Base-by-base conservation (phyloP, 2,329 filamentous ascomycete genomes). In the Fusarium goolgardi region DNA sequence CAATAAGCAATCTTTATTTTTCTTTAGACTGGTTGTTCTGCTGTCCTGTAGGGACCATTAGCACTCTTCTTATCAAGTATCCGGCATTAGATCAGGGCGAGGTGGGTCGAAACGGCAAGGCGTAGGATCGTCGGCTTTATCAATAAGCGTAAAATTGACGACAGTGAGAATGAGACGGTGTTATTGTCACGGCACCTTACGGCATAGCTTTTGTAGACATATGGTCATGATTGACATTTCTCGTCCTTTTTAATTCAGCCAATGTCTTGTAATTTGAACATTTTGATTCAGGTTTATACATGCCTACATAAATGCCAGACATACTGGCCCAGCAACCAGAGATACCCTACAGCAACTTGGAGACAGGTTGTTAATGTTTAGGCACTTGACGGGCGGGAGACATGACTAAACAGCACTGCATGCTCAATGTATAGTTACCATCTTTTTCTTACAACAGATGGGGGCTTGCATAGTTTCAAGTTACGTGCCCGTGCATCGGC, bases 391-490 rank as follows among this genome's bases (percentile, higher is more conserved):
- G 25, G n/a, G 21, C 12, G 37, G 25, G 25, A 11, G 18, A 29
- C 32, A 43, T 13, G 29, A 31, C 9, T 39, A 32, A 6, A 20
- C 31, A 32, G 15, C 25, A 49, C 50, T 23, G 37, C 31, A 40
- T 47, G 32, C 27, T 32, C 18, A 18, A 43, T 32, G 47, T 39
- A 43, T 43, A 21, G 35, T 21, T 13, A 37, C 34, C 16, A 12
- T 20, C 39, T 23, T 21, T 27, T 43, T 21, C 31, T 52, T 51
- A 34, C 15, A 49, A 18, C 31, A 34, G 27, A 37, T 63, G 66
- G 66, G 56, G 59, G 53, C 50, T 51, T 52, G 66, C 66, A 69
- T 67, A 21, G 47, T 35, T 46, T 63, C 53, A 44, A 55, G 45
- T 51, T 63, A 67, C 65, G 57, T 69, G 54, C 51, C 46, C 43